Percentiles rank a stretch among this genome's conserved stretches.
These are phyloP conservation scores for Persicaria tinctoria DNA, from an alignment of 148 eudicot species.

Conservation along the genomic window DNA sequence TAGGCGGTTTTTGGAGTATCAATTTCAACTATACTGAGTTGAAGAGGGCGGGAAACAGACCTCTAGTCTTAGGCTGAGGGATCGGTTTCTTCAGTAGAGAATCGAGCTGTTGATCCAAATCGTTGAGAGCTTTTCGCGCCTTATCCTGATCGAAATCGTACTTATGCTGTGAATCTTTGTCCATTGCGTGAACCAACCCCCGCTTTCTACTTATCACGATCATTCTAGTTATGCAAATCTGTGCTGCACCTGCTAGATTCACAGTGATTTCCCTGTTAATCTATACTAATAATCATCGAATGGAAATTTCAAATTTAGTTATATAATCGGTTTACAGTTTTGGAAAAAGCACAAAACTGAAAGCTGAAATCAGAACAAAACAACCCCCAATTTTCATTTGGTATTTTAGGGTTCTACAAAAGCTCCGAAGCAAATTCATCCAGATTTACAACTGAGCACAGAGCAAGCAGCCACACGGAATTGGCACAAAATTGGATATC, in stretches of 20 bases:
- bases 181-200: background rate
- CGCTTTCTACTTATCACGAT: background rate
- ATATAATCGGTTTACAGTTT: too few relatives aligned
- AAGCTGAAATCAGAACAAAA: too few relatives aligned
- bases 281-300: too few relatives aligned
- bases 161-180: background rate
- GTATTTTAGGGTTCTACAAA: too few relatives aligned
- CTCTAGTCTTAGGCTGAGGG: conserved; percentile 1
- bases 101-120: background rate
- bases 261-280: background rate
- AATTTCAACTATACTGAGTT: background rate
- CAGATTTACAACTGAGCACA: too few relatives aligned
- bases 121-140: conserved; percentile 4
- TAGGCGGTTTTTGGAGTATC: background rate
- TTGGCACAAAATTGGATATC: too few relatives aligned
- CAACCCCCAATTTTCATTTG: too few relatives aligned
- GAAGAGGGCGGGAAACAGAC: background rate
- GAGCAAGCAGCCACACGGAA: too few relatives aligned
- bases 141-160: background rate
- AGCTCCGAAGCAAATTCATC: too few relatives aligned
- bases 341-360: too few relatives aligned
- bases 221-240: background rate
- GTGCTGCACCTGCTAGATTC: background rate
- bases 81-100: background rate
- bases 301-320: too few relatives aligned